Percentiles rank a stretch among this genome's conserved stretches.
Evolutionary conservation across 345 rosid genomes (phyloP).

Genomic region (Arabidopsis suecica): DNA sequence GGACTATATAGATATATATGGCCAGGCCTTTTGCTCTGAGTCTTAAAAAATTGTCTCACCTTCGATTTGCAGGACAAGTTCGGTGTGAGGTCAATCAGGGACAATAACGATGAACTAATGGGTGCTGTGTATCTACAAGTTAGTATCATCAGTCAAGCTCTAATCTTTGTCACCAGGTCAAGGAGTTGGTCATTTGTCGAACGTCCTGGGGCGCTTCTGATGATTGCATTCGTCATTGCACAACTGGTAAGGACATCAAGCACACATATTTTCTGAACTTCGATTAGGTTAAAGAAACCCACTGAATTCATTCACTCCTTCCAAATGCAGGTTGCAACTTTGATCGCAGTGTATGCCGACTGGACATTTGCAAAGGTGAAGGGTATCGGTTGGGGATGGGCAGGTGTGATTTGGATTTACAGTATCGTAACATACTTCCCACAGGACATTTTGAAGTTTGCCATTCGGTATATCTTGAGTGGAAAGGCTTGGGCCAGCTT

Average conservation of each 20-base stretch:
- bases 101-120: slow-evolving; percentile 49
- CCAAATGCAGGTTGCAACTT: slow-evolving; percentile 61
- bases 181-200: slow-evolving; percentile 52
- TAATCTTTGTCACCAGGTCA: slow-evolving; percentile 51
- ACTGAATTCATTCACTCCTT: slow-evolving; percentile 18
- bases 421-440: slow-evolving; percentile 80
- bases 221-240: slow-evolving; percentile 46
- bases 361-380: slow-evolving; percentile 60
- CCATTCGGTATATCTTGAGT: slow-evolving; percentile 80
- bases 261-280: neutral
- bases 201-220: slow-evolving; percentile 49
- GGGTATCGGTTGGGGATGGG: slow-evolving; percentile 72
- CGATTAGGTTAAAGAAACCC: neutral
- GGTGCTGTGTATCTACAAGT: slow-evolving; percentile 67
- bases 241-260: slow-evolving; percentile 53
- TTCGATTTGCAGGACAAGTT: slow-evolving; percentile 60
- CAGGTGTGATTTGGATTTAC: slow-evolving; percentile 86
- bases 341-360: slow-evolving; percentile 62
- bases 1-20: slow-evolving; percentile 9
- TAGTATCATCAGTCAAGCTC: slow-evolving; percentile 54
- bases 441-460: slow-evolving; percentile 80
- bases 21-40: neutral
- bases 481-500: slow-evolving; percentile 90
- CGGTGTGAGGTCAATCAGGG: slow-evolving; percentile 55
- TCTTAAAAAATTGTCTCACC: slow-evolving; percentile 2